phyloP scores from a whole-genome alignment of 352 stramenopile species.

The Globisporangium nodosum region DNA sequence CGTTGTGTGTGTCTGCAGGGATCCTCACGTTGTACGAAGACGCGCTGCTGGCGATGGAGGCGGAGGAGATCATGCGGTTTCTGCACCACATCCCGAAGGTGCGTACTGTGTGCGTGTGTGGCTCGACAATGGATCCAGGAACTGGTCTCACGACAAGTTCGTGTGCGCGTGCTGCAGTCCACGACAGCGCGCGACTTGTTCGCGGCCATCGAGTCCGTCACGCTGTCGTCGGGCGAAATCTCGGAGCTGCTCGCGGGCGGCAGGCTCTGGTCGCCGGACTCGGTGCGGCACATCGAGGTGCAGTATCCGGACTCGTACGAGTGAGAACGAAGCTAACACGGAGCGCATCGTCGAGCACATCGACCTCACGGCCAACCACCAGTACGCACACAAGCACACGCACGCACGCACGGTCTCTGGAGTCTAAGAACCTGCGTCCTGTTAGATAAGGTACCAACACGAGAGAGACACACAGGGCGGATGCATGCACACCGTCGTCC shows the following conservation, averaged over 20 bases:
- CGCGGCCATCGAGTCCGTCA: slow-evolving; percentile 51
- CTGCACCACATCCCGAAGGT: slow-evolving; percentile 75
- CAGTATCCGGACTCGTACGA: slow-evolving; percentile 81
- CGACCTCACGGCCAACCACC: too few species aligned
- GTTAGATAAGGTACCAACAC: too few species aligned
- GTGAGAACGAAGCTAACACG: slow-evolving; percentile 11
- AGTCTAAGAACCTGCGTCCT: too few species aligned
- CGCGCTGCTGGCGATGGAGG: slow-evolving; percentile 61
- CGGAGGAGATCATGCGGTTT: slow-evolving; percentile 72
- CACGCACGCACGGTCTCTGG: background rate
- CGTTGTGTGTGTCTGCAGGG: slow-evolving; percentile 21
- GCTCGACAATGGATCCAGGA: background rate
- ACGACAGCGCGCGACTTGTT: slow-evolving; percentile 63
- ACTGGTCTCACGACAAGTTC: background rate
- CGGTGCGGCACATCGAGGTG: slow-evolving; percentile 45
- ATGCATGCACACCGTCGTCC: too few species aligned
- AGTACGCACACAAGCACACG: background rate
- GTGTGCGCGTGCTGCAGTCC: slow-evolving; percentile 16
- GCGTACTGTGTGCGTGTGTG: background rate
- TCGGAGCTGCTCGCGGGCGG: slow-evolving; percentile 57
- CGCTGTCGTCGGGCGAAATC: slow-evolving; percentile 69
- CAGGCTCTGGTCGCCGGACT: slow-evolving; percentile 73
- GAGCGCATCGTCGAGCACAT: too few species aligned
- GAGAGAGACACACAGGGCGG: too few species aligned
- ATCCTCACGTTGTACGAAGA: slow-evolving; percentile 70